A percentile compares a stretch with the other conserved stretches of the same genome.
These are phyloP conservation scores for Chionographis japonica DNA, from an alignment of 106 monocot genomes.

Conservation along the genomic window DNA sequence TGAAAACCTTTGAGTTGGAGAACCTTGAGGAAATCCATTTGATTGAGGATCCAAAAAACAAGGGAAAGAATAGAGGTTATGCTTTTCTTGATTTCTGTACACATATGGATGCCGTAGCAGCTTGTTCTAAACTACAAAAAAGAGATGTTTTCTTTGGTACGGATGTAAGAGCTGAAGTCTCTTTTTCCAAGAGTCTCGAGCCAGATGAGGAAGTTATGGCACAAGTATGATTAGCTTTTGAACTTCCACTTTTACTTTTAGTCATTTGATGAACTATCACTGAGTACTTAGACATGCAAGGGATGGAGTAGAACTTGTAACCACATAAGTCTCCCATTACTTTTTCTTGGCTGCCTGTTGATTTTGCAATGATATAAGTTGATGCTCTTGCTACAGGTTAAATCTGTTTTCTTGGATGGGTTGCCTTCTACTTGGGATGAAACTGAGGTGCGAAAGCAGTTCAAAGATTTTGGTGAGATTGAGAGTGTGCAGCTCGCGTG, in stretches of 20 bases:
- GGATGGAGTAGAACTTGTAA: too few species aligned
- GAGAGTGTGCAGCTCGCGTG: conserved; percentile 22
- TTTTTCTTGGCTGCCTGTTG: background rate
- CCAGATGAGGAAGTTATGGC: conserved; percentile 24
- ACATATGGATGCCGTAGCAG: conserved; percentile 28
- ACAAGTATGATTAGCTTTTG: conserved; percentile 7
- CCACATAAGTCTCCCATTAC: too few species aligned
- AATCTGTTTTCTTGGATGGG: conserved; percentile 36
- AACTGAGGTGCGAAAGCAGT: conserved; percentile 3
- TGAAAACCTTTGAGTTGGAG: conserved; percentile 24
- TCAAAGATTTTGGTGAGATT: conserved; percentile 34
- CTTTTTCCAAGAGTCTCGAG: conserved; percentile 14
- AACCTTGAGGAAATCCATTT: conserved; percentile 27
- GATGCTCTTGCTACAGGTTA: conserved; percentile 13
- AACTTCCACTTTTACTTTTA: background rate
- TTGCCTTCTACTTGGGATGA: conserved; percentile 28
- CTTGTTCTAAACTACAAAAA: conserved; percentile 20
- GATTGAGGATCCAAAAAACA: conserved; percentile 14
- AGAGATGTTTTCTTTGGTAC: conserved; percentile 18
- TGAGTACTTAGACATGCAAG: too few species aligned
- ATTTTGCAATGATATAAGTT: background rate
- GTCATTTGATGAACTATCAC: background rate
- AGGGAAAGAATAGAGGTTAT: conserved; percentile 34
- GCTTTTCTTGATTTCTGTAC: conserved; percentile 34
- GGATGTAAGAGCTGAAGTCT: conserved; percentile 19